Percentiles rank a stretch among this genome's conserved stretches.
Conservation (phyloP, 2,329 filamentous ascomycete species). For the Hypomyces rosellus region DNA sequence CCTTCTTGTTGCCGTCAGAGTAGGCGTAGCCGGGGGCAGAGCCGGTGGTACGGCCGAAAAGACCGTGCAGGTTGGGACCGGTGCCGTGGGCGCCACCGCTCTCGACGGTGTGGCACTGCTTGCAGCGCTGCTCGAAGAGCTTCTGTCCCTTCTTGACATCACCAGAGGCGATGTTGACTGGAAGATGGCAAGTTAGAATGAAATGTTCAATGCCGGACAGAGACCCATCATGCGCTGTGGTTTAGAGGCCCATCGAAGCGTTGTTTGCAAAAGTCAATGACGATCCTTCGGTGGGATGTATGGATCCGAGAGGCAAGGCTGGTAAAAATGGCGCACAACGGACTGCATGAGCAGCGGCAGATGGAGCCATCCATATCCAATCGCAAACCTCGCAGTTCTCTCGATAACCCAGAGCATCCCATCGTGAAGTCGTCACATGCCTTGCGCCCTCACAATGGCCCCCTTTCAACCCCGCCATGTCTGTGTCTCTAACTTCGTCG, state of each 20-base stretch:
- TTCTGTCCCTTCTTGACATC: slow-evolving; percentile 93
- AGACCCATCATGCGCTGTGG: not conserved
- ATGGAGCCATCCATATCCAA: too few species aligned
- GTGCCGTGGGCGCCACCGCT: slow-evolving; percentile 92
- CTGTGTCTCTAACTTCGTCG: not conserved
- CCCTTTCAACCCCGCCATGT: slow-evolving; percentile 5
- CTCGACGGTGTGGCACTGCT: slow-evolving; percentile 97
- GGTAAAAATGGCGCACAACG: slow-evolving; percentile 11
- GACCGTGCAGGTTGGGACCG: slow-evolving; percentile 91
- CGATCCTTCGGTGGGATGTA: too few species aligned
- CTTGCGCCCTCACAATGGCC: slow-evolving; percentile 18
- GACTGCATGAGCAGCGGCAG: too few species aligned
- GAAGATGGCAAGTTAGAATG: not conserved
- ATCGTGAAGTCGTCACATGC: not conserved
- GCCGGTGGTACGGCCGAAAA: slow-evolving; percentile 94
- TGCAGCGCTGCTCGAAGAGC: slow-evolving; percentile 99
- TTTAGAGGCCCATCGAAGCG: not conserved
- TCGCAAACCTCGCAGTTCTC: not conserved
- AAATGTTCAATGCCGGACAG: not conserved
- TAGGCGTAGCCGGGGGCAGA: slow-evolving; percentile 89
- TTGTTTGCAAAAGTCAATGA: too few species aligned
- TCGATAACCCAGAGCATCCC: not conserved
- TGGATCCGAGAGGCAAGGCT: too few species aligned
- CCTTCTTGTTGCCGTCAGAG: slow-evolving; percentile 99
- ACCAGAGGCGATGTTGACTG: slow-evolving; percentile 46